Conservation (phyloP, 257 asterid species). For the Nicotiana otophora region DNA sequence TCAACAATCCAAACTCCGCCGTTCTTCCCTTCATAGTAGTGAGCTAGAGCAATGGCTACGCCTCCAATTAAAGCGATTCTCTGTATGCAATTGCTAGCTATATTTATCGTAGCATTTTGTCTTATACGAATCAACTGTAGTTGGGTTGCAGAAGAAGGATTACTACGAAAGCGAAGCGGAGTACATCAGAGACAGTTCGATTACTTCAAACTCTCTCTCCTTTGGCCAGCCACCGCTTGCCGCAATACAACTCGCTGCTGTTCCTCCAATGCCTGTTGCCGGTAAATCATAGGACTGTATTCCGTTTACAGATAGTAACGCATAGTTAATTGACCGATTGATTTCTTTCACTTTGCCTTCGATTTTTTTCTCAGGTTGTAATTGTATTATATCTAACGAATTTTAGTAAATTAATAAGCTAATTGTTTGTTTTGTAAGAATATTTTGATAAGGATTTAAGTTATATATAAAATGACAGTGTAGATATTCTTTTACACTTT, state of each 20-base stretch:
- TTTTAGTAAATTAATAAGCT: not conserved
- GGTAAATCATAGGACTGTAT: constrained; percentile 28
- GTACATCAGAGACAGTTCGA: constrained; percentile 62
- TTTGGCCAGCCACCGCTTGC: constrained; percentile 82
- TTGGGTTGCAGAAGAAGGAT: constrained; percentile 20
- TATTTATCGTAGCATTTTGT: constrained; percentile 33
- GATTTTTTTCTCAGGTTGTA: not conserved
- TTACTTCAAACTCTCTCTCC: constrained; percentile 69
- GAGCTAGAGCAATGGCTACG: constrained; percentile 38
- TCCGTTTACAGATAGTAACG: not conserved
- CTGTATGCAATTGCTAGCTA: constrained; percentile 17
- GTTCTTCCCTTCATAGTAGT: not conserved
- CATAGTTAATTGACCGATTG: not conserved
- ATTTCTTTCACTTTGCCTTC: not conserved
- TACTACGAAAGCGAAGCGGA: constrained; percentile 15
- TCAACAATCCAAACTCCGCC: not conserved
- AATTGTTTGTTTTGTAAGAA: not conserved
- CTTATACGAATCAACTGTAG: constrained; percentile 23
- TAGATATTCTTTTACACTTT: too few relatives aligned
- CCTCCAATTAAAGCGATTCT: constrained; percentile 19
- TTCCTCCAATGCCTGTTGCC: constrained; percentile 71
- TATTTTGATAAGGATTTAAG: too few relatives aligned
- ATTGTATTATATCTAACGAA: not conserved
- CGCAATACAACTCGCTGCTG: constrained; percentile 54
- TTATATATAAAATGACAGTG: too few relatives aligned